Percentiles rank a stretch among this genome's conserved stretches.
Conservation (phyloP, 176 grass and related monocot genomes). For the Zea luxurians region DNA sequence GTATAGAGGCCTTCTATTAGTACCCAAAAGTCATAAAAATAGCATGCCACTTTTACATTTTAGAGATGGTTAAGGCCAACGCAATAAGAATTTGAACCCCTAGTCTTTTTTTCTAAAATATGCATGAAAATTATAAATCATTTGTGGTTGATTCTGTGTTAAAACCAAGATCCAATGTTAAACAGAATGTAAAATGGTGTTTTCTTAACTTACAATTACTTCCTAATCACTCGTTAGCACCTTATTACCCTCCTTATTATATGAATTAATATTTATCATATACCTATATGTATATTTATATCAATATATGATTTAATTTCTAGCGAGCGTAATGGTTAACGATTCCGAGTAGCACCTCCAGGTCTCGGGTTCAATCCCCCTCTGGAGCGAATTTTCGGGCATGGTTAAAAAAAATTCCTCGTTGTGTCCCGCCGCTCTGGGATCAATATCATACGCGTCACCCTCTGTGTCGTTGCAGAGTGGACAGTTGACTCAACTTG, state of each 20-base stretch:
- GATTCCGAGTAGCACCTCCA: too few relatives aligned
- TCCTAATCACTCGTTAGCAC: not conserved
- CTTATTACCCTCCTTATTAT: not conserved
- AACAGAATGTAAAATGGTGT: not conserved
- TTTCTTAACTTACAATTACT: not conserved
- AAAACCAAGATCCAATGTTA: not conserved
- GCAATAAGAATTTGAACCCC: not conserved
- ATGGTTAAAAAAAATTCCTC: too few relatives aligned
- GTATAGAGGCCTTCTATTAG: conserved; percentile 2
- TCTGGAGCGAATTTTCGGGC: too few relatives aligned
- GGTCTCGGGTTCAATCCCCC: too few relatives aligned
- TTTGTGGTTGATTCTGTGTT: not conserved
- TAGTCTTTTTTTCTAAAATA: not conserved
- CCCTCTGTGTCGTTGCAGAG: too few relatives aligned
- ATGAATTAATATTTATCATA: not conserved
- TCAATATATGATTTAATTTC: too few relatives aligned
- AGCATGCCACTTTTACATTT: not conserved
- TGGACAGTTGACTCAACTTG: too few relatives aligned
- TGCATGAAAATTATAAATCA: not conserved
- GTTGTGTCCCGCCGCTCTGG: too few relatives aligned
- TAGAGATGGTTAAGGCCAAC: not conserved
- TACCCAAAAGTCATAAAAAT: not conserved
- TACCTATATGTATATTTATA: too few relatives aligned
- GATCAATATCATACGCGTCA: too few relatives aligned
- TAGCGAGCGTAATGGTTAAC: too few relatives aligned